phyloP scores from a whole-genome alignment of 139 green algal species.

The Penium margaritaceum region DNA sequence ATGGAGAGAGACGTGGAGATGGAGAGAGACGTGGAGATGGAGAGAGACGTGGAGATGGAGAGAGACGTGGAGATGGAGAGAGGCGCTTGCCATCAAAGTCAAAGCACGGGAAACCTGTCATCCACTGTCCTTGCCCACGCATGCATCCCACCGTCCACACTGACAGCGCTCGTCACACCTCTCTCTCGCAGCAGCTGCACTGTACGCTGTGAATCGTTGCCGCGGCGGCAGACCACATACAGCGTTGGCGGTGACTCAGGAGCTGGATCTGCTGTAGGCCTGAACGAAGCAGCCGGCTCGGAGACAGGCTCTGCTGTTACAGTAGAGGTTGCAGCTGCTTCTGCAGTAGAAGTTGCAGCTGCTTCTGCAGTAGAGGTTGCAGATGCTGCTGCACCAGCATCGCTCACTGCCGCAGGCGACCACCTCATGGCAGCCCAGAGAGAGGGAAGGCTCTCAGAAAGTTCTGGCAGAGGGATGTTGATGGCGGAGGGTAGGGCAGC shows the following conservation, averaged over 20 bases:
- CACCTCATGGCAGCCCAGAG: neutral
- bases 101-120: too few species aligned
- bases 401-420: too few species aligned
- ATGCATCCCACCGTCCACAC: slow-evolving; percentile 73
- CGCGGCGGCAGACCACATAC: slow-evolving; percentile 78
- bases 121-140: too few species aligned
- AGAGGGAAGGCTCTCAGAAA: slow-evolving; percentile 4
- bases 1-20: too few species aligned
- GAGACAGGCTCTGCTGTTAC: neutral
- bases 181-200: slow-evolving; percentile 56
- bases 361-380: neutral
- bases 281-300: neutral
- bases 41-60: too few species aligned
- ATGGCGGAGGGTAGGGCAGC: slow-evolving; percentile 25
- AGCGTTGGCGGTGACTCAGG: slow-evolving; percentile 32
- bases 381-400: too few species aligned
- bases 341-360: slow-evolving; percentile 1
- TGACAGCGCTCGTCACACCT: slow-evolving; percentile 57
- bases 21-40: too few species aligned
- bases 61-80: too few species aligned
- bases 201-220: slow-evolving; percentile 86
- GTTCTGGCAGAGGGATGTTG: slow-evolving; percentile 29
- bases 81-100: too few species aligned
- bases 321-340: neutral
- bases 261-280: neutral